Conservation (phyloP, 192 early-diverging fungal genomes). For the Coemansia sp. region DNA sequence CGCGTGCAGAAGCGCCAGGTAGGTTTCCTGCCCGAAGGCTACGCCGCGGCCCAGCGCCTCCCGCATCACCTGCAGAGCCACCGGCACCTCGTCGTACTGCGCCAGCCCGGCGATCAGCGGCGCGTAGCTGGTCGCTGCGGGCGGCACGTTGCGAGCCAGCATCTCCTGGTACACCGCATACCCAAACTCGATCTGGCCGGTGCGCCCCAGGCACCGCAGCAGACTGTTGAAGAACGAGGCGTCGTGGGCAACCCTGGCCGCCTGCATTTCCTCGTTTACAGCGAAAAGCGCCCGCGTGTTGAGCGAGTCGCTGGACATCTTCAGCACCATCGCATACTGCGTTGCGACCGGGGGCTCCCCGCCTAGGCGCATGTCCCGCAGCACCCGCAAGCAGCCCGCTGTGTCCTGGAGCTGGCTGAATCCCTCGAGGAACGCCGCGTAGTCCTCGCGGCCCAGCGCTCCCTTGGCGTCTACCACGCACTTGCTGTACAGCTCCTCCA, state of each 20-base stretch:
- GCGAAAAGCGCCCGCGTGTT: slow-evolving; percentile 4
- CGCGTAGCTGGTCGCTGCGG: slow-evolving; percentile 2
- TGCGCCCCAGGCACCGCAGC: slow-evolving; percentile 9
- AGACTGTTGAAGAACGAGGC: slow-evolving; percentile 22
- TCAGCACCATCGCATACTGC: slow-evolving; percentile 34
- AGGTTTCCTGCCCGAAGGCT: slow-evolving; percentile 9
- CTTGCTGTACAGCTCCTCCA: slow-evolving; percentile 19
- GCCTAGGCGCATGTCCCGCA: slow-evolving; percentile 26
- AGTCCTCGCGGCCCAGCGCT: slow-evolving; percentile 6
- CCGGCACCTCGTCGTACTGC: slow-evolving; percentile 17
- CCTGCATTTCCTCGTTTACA: slow-evolving; percentile 33
- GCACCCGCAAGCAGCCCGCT: slow-evolving; percentile 10
- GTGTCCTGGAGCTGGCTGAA: slow-evolving; percentile 15
- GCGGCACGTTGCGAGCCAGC: slow-evolving; percentile 5
- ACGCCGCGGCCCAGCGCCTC: slow-evolving; percentile 7
- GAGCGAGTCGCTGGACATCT: slow-evolving; percentile 1
- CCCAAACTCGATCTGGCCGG: slow-evolving; percentile 22
- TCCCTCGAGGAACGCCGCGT: slow-evolving; percentile 32
- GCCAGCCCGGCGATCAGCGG: slow-evolving; percentile 17
- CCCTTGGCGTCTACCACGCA: neutral
- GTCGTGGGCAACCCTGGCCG: slow-evolving; percentile 13
- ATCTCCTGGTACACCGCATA: slow-evolving; percentile 29
- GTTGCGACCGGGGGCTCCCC: neutral
- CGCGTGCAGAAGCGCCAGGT: slow-evolving; percentile 13
- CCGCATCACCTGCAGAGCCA: slow-evolving; percentile 19